Base-by-base conservation (phyloP, 2,329 filamentous ascomycete species). In the Botrytis deweyae region DNA sequence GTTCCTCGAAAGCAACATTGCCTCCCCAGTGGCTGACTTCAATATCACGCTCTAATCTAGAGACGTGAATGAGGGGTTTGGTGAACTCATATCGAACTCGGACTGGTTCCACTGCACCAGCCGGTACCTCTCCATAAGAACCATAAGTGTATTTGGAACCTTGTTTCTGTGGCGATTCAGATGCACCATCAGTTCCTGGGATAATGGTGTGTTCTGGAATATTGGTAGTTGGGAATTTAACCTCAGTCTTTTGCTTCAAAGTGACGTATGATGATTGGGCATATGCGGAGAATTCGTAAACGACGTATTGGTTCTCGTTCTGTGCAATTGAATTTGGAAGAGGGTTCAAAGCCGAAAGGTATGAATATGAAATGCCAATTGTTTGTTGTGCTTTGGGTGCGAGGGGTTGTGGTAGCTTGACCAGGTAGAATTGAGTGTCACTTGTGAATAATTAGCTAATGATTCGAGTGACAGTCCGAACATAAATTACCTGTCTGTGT, bases 11-110 rank as follows among this genome's bases (percentile, higher is more conserved):
- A 2, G 96, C 96, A 72, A 98, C 84, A 82, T 99, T 99, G 76
- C 96, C 96, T 78, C 96, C 96, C 96, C 96, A 99, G 84, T 98
- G 96, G 81, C 93, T 97, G 79, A 99, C 92, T 83, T 99, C 96
- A 76, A 99, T 86, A 80, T 98, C 95, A 75, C 96, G 91, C 84
- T 98, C 93, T 74, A 99, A 86, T 25, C 89, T 86, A 49, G 90
- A 90, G 69, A 94, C 89, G 80, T 96, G 93, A 62, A 91, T 92
- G 73, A 99, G 86, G 20, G 96, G 95, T 84, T 95, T 97, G 77
- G 93, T 98, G 85, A 96, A 98, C 83, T 99, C 95, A 84, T 97
- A 98, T 75, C 96, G 93, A 71, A 98, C 91, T 77, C 87, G 89
- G 74, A 94, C 90, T 29, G 91, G 90, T 80, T 93, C 88, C 65